A percentile compares a stretch with the other conserved stretches of the same genome.
These are phyloP conservation scores for Mycena amicta DNA, from an alignment of 768 basidiomycete species.

Conservation along the genomic window DNA sequence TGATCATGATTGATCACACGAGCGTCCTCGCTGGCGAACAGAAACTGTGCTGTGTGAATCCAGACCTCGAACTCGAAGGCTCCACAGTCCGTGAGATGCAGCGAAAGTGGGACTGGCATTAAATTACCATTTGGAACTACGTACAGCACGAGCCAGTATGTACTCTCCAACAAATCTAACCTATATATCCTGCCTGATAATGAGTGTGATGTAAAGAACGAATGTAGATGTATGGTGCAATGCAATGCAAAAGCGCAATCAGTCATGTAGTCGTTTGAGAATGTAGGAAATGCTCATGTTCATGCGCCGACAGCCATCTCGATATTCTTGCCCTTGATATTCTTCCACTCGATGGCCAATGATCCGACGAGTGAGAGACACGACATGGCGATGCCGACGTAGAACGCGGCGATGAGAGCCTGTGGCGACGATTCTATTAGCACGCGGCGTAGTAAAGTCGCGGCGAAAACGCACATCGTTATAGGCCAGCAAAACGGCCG, in stretches of 20 bases:
- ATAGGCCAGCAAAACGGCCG: conserved; percentile 6
- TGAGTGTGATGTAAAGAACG: not conserved
- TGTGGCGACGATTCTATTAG: too few relatives aligned
- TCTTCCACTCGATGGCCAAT: conserved; percentile 13
- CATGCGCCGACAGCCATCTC: conserved; percentile 4
- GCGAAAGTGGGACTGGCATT: too few relatives aligned
- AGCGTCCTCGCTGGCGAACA: too few relatives aligned
- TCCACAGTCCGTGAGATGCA: too few relatives aligned
- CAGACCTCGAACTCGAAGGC: too few relatives aligned
- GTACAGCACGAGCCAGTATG: too few relatives aligned
- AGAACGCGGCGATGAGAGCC: conserved; percentile 9
- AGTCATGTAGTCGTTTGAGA: too few relatives aligned
- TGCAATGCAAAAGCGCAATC: not conserved
- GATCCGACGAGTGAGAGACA: conserved; percentile 6
- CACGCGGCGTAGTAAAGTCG: not conserved
- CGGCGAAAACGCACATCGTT: conserved; percentile 3
- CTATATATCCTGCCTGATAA: not conserved
- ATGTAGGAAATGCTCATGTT: not conserved
- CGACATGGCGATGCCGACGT: conserved; percentile 11
- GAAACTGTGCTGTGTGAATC: too few relatives aligned
- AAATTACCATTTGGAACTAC: too few relatives aligned
- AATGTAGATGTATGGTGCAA: not conserved
- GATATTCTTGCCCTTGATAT: conserved; percentile 10
- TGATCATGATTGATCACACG: too few relatives aligned
- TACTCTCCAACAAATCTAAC: not conserved